Conservation (phyloP, 2,329 filamentous ascomycete species). For the Talaromyces sp. region DNA sequence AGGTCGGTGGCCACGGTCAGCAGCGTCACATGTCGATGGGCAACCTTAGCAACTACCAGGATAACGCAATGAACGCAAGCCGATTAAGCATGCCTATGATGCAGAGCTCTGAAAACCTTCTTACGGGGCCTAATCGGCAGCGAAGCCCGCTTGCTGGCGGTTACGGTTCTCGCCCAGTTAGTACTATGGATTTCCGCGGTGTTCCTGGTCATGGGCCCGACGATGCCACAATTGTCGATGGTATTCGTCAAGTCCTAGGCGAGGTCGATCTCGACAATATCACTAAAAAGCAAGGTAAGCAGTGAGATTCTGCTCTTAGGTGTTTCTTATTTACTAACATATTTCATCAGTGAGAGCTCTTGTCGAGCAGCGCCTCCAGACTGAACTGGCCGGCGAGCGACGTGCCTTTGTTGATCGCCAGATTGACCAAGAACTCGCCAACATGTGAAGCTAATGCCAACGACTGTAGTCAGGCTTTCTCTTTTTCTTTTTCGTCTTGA, state of each 20-base stretch:
- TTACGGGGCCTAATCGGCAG: constrained; percentile 29
- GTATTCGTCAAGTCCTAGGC: constrained; percentile 72
- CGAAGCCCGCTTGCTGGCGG: constrained; percentile 47
- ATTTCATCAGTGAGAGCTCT: constrained; percentile 61
- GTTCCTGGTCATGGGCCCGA: constrained; percentile 59
- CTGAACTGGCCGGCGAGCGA: constrained; percentile 78
- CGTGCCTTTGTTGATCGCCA: constrained; percentile 84
- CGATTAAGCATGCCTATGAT: constrained; percentile 37
- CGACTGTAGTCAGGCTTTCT: background rate
- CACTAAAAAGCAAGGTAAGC: constrained; percentile 84
- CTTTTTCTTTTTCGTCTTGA: background rate
- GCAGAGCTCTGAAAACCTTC: constrained; percentile 42
- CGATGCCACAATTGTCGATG: constrained; percentile 74
- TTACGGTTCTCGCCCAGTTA: constrained; percentile 45
- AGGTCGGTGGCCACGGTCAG: constrained; percentile 33
- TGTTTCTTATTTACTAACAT: background rate
- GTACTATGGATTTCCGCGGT: constrained; percentile 56
- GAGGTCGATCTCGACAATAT: constrained; percentile 96
- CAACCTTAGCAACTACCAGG: constrained; percentile 45
- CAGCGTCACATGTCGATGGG: constrained; percentile 59
- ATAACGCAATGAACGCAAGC: constrained; percentile 38
- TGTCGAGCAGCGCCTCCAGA: constrained; percentile 89
- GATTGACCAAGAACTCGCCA: constrained; percentile 89
- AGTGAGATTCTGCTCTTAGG: background rate
- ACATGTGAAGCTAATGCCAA: constrained; percentile 59